These are phyloP conservation scores for Phytophthora cajani DNA, from an alignment of 352 stramenopile genomes.

Conservation along the genomic window DNA sequence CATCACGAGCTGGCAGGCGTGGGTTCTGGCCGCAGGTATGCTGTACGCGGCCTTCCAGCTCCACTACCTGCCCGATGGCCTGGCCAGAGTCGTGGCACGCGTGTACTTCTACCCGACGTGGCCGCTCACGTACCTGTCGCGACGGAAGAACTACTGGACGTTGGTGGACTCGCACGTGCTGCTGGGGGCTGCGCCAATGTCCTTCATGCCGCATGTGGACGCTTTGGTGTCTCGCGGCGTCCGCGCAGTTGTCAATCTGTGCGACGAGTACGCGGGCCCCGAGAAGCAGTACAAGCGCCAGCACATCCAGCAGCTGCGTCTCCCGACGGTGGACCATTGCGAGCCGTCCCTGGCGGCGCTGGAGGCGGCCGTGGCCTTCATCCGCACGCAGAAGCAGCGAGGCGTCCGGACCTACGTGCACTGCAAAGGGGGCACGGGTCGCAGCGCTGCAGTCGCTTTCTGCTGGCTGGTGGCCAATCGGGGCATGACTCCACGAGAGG, in stretches of 20 bases:
- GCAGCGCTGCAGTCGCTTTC: constrained; percentile 91
- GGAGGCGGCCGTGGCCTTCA: constrained; percentile 87
- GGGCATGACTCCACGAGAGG: constrained; percentile 73
- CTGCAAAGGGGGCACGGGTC: constrained; percentile 96
- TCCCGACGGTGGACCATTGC: constrained; percentile 92
- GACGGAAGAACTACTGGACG: constrained; percentile 91
- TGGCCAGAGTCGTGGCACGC: constrained; percentile 82
- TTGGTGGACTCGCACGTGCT: constrained; percentile 93
- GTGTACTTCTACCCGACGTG: constrained; percentile 94
- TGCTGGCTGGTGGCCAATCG: constrained; percentile 89
- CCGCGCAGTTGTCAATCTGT: constrained; percentile 95
- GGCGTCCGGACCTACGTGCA: constrained; percentile 96
- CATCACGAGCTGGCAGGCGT: constrained; percentile 37
- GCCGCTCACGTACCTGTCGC: constrained; percentile 90
- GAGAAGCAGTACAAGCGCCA: constrained; percentile 85
- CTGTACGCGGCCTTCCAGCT: constrained; percentile 92
- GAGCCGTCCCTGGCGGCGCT: constrained; percentile 80
- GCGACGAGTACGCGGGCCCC: constrained; percentile 95
- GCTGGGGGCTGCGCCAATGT: constrained; percentile 92
- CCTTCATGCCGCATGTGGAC: constrained; percentile 88
- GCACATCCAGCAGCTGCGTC: constrained; percentile 89
- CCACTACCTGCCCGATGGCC: constrained; percentile 78
- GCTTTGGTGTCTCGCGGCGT: constrained; percentile 82
- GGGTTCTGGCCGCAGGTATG: constrained; percentile 16
- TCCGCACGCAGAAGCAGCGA: constrained; percentile 82